These are phyloP conservation scores for Kregervanrija delftensis DNA, from an alignment of 805 yeast species.

Conservation along the genomic window DNA sequence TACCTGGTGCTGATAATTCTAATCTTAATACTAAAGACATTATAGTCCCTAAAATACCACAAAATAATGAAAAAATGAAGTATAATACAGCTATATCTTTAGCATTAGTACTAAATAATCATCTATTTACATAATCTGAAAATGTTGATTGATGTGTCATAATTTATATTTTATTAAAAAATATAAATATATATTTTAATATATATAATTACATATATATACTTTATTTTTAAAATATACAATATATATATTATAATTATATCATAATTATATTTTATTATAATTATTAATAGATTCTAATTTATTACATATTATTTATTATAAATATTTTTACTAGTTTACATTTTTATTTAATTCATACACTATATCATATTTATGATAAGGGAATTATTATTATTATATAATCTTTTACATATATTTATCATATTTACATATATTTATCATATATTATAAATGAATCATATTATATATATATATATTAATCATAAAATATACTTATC, in stretches of 20 bases:
- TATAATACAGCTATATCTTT: conserved; percentile 24
- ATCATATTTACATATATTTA: no score
- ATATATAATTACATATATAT: conserved; percentile 1
- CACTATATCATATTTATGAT: no score
- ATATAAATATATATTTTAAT: background rate
- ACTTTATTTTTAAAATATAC: background rate
- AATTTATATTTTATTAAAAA: background rate
- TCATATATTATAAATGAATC: no score
- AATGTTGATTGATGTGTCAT: background rate
- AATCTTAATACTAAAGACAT: conserved; percentile 22
- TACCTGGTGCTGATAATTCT: conserved; percentile 21
- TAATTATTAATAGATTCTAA: no score
- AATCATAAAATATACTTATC: no score
- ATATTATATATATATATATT: no score
- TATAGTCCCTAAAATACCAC: conserved; percentile 20
- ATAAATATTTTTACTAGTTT: no score
- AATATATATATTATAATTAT: background rate
- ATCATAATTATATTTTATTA: no score
- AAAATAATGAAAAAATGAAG: conserved; percentile 18
- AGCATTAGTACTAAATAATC: conserved; percentile 20
- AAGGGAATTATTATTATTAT: no score
- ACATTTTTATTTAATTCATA: no score
- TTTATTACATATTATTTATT: no score
- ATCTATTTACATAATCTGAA: conserved; percentile 9
- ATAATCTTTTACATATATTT: no score